These are phyloP conservation scores for Psidium guajava DNA, from an alignment of 345 rosid species.

Conservation along the genomic window DNA sequence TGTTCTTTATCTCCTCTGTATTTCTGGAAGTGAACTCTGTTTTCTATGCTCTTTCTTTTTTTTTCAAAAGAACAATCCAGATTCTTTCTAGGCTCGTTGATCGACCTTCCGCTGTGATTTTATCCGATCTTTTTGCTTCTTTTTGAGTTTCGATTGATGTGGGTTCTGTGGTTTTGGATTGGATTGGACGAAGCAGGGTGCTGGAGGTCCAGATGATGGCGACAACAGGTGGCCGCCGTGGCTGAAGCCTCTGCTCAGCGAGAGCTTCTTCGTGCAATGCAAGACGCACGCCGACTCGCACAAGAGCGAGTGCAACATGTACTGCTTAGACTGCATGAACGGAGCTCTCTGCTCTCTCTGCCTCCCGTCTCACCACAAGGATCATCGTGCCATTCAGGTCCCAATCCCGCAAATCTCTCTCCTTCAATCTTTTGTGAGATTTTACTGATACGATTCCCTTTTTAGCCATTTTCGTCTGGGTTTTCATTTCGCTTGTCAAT, in stretches of 20 bases:
- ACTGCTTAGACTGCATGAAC: conserved; percentile 80
- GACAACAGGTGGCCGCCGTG: conserved; percentile 73
- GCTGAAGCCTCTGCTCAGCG: conserved; percentile 62
- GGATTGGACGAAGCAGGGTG: conserved; percentile 30
- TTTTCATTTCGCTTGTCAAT: neutral
- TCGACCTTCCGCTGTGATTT: neutral
- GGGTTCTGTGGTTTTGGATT: conserved; percentile 6
- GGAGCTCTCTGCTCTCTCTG: conserved; percentile 55
- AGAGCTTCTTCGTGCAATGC: conserved; percentile 86
- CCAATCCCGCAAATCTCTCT: neutral
- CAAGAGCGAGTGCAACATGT: conserved; percentile 98
- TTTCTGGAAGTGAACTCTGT: neutral
- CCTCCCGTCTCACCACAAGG: neutral
- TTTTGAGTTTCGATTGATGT: neutral
- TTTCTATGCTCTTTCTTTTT: neutral
- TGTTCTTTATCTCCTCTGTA: too few relatives aligned
- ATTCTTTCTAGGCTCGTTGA: neutral
- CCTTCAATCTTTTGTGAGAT: neutral
- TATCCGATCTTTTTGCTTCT: neutral
- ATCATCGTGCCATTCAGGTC: conserved; percentile 1
- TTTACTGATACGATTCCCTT: neutral
- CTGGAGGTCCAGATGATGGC: conserved; percentile 64
- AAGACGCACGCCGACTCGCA: conserved; percentile 75
- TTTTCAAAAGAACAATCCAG: neutral
- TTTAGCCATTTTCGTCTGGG: neutral